Percentiles rank a stretch among this genome's conserved stretches.
Conservation (phyloP, 257 asterid genomes). For the Jacaranda copaia region DNA sequence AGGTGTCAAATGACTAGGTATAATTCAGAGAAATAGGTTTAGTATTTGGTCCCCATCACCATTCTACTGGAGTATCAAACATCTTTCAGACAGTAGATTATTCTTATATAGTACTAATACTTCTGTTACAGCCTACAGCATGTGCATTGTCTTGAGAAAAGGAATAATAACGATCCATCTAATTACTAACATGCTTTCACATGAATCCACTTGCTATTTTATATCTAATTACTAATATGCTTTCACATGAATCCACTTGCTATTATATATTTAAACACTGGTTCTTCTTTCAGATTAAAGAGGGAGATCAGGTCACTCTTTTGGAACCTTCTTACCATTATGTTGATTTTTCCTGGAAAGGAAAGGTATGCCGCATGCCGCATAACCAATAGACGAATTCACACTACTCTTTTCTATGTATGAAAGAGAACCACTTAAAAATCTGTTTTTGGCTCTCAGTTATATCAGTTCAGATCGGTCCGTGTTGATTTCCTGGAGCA, state of each 20-base stretch:
- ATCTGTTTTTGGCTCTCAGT: conserved; percentile 50
- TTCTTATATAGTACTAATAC: no score
- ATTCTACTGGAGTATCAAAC: not conserved
- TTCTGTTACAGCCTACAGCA: no score
- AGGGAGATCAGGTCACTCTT: conserved; percentile 78
- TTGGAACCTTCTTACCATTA: conserved; percentile 73
- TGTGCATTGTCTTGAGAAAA: no score
- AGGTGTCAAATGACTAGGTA: conserved; percentile 1
- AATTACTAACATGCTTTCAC: conserved; percentile 20
- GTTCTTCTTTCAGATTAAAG: conserved; percentile 66
- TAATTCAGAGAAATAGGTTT: conserved; percentile 2
- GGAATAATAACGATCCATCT: not conserved
- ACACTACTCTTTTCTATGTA: not conserved
- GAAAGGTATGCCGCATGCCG: conserved; percentile 66
- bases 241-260: conserved; percentile 27
- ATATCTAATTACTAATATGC: not conserved
- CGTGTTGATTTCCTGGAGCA: conserved; percentile 90
- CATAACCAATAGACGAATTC: not conserved
- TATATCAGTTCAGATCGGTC: conserved; percentile 80
- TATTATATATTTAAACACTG: not conserved
- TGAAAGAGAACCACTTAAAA: not conserved
- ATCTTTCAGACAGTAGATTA: no score
- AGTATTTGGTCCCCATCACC: not conserved
- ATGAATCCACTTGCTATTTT: conserved; percentile 25
- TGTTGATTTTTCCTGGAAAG: conserved; percentile 81